Evolutionary conservation across 2,329 filamentous ascomycete species (phyloP).

Genomic region (Herpotrichia juniperi): DNA sequence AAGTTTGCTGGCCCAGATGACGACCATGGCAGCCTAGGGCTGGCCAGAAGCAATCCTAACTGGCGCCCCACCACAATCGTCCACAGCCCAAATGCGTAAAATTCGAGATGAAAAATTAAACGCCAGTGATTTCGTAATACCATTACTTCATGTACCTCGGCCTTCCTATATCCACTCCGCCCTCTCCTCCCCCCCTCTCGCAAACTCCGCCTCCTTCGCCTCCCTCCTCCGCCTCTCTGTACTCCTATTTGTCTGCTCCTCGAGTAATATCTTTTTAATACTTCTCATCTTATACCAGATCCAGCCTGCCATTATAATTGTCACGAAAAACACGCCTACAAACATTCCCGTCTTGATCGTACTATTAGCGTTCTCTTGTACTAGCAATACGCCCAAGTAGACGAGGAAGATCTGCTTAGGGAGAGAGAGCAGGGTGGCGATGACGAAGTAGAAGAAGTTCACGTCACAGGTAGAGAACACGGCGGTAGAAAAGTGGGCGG

Average conservation of each 20-base stretch:
- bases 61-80: too few species aligned
- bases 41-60: too few species aligned
- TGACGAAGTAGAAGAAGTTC: conserved; percentile 42
- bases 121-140: too few species aligned
- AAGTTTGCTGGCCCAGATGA: too few species aligned
- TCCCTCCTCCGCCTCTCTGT: conserved; percentile 19
- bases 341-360: conserved; percentile 38
- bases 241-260: conserved; percentile 37
- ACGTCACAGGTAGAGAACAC: conserved; percentile 46
- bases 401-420: conserved; percentile 46
- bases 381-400: conserved; percentile 40
- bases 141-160: too few species aligned
- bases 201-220: conserved; percentile 17
- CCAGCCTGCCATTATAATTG: conserved; percentile 36
- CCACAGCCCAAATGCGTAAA: too few species aligned
- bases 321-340: conserved; percentile 34
- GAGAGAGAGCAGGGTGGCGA: conserved; percentile 40
- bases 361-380: conserved; percentile 32
- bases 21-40: too few species aligned
- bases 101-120: too few species aligned
- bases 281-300: conserved; percentile 42
- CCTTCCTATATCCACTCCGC: neutral
- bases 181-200: neutral
- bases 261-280: conserved; percentile 37
- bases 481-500: conserved; percentile 42